A percentile compares a stretch with the other conserved stretches of the same genome.
Conservation (phyloP, 768 basidiomycete genomes). For the Hemileccinum rubropunctum region DNA sequence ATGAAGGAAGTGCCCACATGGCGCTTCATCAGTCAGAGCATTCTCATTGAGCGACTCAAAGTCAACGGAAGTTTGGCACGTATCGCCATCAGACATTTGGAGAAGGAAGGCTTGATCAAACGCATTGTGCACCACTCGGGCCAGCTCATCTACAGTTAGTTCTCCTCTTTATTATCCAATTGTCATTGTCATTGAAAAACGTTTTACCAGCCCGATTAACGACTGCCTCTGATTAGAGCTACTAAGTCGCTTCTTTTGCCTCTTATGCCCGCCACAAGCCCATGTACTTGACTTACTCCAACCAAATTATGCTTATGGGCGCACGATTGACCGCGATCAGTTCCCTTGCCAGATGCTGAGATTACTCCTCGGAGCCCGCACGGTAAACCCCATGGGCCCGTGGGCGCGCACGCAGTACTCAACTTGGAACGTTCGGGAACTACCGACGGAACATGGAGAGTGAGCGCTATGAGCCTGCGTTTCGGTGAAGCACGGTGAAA, state of each 20-base stretch:
- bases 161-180: background rate
- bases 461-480: too few relatives aligned
- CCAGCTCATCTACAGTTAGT: slow-evolving; percentile 95
- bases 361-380: too few relatives aligned
- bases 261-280: slow-evolving; percentile 28
- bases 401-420: too few relatives aligned
- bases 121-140: slow-evolving; percentile 92
- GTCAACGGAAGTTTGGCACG: slow-evolving; percentile 95
- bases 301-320: slow-evolving; percentile 28
- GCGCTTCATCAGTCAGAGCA: slow-evolving; percentile 97
- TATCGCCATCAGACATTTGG: slow-evolving; percentile 85
- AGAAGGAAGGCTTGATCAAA: slow-evolving; percentile 94
- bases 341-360: background rate
- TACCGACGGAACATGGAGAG: too few relatives aligned
- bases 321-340: background rate
- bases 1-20: slow-evolving; percentile 98
- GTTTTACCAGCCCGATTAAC: slow-evolving; percentile 42
- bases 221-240: slow-evolving; percentile 38
- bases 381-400: too few relatives aligned
- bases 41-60: slow-evolving; percentile 98
- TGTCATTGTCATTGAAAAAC: slow-evolving; percentile 1
- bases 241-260: slow-evolving; percentile 12
- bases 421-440: too few relatives aligned
- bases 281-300: slow-evolving; percentile 37
- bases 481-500: too few relatives aligned